phyloP scores from a whole-genome alignment of 1,284 basidiomycete species.

The Tausonia pullulans region DNA sequence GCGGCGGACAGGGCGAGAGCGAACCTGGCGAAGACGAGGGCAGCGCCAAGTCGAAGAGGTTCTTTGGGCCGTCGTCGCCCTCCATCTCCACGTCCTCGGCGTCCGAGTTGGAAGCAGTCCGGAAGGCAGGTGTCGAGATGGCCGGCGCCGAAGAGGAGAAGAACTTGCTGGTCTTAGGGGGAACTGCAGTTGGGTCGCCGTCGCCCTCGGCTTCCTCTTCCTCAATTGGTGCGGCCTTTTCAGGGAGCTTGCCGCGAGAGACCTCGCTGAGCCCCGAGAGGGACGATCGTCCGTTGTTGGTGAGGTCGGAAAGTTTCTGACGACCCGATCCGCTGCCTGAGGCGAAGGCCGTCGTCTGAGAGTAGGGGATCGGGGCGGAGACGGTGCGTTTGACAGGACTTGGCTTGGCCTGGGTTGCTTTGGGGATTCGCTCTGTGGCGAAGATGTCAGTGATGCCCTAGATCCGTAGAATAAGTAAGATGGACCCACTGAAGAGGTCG shows the following conservation, averaged over 20 bases:
- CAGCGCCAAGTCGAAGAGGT: not conserved
- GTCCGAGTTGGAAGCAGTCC: not conserved
- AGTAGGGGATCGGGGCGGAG: not conserved
- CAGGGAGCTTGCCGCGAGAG: not conserved
- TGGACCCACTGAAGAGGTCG: slow-evolving; percentile 9
- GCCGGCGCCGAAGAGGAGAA: not conserved
- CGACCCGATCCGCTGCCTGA: not conserved
- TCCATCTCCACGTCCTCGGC: not conserved
- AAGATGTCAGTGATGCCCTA: not conserved
- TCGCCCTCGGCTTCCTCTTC: not conserved
- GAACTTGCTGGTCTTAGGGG: not conserved
- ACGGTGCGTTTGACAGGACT: not conserved
- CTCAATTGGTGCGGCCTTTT: not conserved
- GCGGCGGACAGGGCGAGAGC: not conserved
- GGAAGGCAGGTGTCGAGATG: not conserved
- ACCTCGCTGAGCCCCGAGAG: not conserved
- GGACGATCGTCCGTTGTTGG: not conserved
- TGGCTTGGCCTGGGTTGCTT: not conserved
- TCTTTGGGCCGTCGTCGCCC: not conserved
- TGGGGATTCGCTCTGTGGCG: not conserved
- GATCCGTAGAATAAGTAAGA: not conserved
- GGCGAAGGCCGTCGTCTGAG: not conserved
- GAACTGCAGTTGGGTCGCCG: not conserved
- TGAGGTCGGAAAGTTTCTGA: not conserved
- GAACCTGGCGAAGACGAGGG: not conserved